Percentiles rank a stretch among this genome's conserved stretches.
Evolutionary conservation across 495 filamentous ascomycete species (phyloP).

Genomic region (Xylona heveae): DNA sequence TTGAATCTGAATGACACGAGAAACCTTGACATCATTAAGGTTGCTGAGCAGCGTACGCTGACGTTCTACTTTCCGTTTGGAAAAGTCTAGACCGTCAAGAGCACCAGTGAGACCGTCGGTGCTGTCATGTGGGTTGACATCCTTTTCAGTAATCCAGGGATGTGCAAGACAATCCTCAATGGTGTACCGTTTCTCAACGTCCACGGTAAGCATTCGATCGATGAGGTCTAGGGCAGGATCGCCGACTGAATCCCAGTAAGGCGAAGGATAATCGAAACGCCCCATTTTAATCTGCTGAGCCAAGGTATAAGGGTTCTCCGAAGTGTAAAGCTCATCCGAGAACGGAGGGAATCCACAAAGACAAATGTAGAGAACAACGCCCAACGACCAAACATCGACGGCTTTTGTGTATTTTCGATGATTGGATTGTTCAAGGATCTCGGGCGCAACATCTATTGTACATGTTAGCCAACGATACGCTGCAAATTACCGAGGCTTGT

Average conservation of each 20-base stretch:
- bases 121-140: constrained; percentile 43
- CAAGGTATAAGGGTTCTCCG: constrained; percentile 63
- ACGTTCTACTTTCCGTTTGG: constrained; percentile 51
- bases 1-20: constrained; percentile 32
- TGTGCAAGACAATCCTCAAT: constrained; percentile 82
- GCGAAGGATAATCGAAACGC: constrained; percentile 83
- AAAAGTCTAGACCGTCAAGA: constrained; percentile 63
- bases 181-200: constrained; percentile 62
- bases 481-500: too few species aligned
- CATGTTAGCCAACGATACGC: constrained; percentile 3
- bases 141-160: constrained; percentile 51
- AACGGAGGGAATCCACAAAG: constrained; percentile 97
- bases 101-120: constrained; percentile 82
- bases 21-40: constrained; percentile 58
- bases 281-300: constrained; percentile 81
- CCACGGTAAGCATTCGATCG: constrained; percentile 80
- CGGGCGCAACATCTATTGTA: constrained; percentile 66
- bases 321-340: constrained; percentile 68
- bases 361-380: constrained; percentile 97
- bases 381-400: constrained; percentile 92
- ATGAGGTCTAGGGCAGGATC: constrained; percentile 87
- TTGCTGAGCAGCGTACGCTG: constrained; percentile 71
- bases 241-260: constrained; percentile 89
- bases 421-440: constrained; percentile 63
- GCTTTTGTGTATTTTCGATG: constrained; percentile 81